These are phyloP conservation scores for Penicillium sp. DNA, from an alignment of 2,329 filamentous ascomycete genomes.

Conservation along the genomic window DNA sequence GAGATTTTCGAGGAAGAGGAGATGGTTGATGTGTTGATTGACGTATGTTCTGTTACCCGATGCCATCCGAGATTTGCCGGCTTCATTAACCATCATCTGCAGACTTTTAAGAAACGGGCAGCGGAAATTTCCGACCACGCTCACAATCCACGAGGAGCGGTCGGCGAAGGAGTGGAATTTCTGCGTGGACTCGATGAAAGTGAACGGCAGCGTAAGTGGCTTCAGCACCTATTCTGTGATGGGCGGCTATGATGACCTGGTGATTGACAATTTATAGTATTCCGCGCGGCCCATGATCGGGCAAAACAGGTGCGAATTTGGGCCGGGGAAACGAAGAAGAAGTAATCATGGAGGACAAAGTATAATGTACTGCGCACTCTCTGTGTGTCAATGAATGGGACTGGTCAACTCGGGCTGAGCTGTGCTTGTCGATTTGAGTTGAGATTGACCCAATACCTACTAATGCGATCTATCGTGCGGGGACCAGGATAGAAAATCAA, in stretches of 20 bases:
- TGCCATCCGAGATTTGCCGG: too few species aligned
- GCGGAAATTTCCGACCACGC: conserved; percentile 86
- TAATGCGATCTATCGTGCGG: conserved; percentile 3
- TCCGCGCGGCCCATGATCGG: conserved; percentile 74
- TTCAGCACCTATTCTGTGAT: not conserved
- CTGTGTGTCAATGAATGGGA: not conserved
- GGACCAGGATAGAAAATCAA: not conserved
- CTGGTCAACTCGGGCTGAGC: conserved; percentile 26
- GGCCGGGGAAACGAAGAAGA: conserved; percentile 65
- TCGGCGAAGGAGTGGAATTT: conserved; percentile 74
- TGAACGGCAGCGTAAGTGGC: conserved; percentile 66
- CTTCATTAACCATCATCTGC: not conserved
- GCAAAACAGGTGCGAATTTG: conserved; percentile 71
- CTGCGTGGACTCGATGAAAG: conserved; percentile 86
- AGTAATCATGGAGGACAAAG: conserved; percentile 24
- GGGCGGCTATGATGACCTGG: conserved; percentile 9
- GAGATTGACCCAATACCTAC: not conserved
- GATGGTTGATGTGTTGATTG: conserved; percentile 69
- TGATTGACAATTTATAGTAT: conserved; percentile 54
- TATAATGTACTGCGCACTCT: not conserved
- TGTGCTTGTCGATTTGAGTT: conserved; percentile 30
- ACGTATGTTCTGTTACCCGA: conserved; percentile 36
- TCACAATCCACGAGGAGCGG: conserved; percentile 75
- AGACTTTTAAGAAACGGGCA: conserved; percentile 81
- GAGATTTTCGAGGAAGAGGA: conserved; percentile 92